Percentiles rank a stretch among this genome's conserved stretches.
Evolutionary conservation across 148 eudicot species (phyloP).

Genomic region (Diospyros lotus): DNA sequence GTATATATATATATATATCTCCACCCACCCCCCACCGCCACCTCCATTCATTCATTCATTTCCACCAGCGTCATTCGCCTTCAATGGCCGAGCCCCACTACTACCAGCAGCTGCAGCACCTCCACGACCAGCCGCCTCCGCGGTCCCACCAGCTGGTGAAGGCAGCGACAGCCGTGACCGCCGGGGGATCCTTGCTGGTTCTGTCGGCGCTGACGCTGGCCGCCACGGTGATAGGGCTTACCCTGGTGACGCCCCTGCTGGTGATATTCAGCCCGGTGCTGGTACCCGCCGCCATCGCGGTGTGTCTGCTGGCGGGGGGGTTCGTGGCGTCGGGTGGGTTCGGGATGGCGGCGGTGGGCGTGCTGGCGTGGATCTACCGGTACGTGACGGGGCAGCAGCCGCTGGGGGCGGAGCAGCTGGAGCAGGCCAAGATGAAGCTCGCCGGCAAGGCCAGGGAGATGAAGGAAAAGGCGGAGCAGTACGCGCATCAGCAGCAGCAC

Average conservation of each 20-base stretch:
- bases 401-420: slow-evolving; percentile 45
- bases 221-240: slow-evolving; percentile 44
- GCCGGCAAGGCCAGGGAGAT: slow-evolving; percentile 47
- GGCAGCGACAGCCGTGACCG: slow-evolving; percentile 33
- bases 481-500: slow-evolving; percentile 14
- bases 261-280: slow-evolving; percentile 63
- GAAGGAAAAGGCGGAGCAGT: slow-evolving; percentile 51
- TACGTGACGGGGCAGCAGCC: slow-evolving; percentile 59
- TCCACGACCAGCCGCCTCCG: slow-evolving; percentile 16
- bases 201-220: slow-evolving; percentile 34
- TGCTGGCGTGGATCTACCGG: slow-evolving; percentile 63
- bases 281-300: slow-evolving; percentile 49
- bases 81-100: not conserved
- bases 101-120: slow-evolving; percentile 1
- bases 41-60: not conserved
- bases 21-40: not conserved
- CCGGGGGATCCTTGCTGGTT: slow-evolving; percentile 34
- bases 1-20: not conserved
- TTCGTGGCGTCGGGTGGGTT: slow-evolving; percentile 61
- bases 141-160: slow-evolving; percentile 41
- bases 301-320: slow-evolving; percentile 31
- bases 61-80: not conserved
- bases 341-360: slow-evolving; percentile 53
- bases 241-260: slow-evolving; percentile 45
- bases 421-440: slow-evolving; percentile 41